phyloP scores from a whole-genome alignment of 2,329 filamentous ascomycete genomes.

The Teratosphaeria viscida region DNA sequence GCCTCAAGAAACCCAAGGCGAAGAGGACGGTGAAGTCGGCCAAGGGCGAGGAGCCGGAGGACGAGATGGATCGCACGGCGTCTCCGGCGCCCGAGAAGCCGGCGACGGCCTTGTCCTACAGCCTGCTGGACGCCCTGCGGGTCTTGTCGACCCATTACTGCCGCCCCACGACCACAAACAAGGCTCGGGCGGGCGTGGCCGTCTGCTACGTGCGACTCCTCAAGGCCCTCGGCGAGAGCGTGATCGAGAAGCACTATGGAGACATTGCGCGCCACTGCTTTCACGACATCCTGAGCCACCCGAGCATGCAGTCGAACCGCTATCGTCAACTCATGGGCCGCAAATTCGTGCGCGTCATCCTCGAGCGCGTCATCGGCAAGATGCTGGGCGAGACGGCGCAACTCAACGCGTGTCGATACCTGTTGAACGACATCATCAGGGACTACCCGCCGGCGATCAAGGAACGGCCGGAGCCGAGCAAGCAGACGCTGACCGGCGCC shows the following conservation, averaged over 20 bases:
- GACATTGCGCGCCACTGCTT: constrained; percentile 74
- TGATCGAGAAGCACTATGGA: constrained; percentile 74
- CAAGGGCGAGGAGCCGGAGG: constrained; percentile 48
- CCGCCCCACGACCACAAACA: constrained; percentile 66
- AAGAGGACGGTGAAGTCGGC: constrained; percentile 50
- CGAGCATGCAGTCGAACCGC: constrained; percentile 68
- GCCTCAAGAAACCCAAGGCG: constrained; percentile 61
- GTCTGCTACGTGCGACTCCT: constrained; percentile 79
- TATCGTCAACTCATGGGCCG: constrained; percentile 79
- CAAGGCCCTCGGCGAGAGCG: constrained; percentile 64
- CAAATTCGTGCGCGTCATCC: constrained; percentile 70
- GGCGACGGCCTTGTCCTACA: constrained; percentile 59
- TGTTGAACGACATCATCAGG: constrained; percentile 83
- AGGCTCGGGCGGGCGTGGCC: constrained; percentile 69
- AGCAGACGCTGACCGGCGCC: constrained; percentile 70
- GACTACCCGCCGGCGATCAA: constrained; percentile 87
- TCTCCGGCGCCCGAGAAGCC: constrained; percentile 68
- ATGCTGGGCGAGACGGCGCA: constrained; percentile 87
- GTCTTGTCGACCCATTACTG: constrained; percentile 73
- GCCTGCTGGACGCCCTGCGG: constrained; percentile 66
- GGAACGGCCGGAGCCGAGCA: constrained; percentile 78
- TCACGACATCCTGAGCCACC: constrained; percentile 65
- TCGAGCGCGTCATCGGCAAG: constrained; percentile 73
- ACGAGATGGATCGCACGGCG: constrained; percentile 61
- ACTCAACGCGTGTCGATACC: constrained; percentile 63